These are phyloP conservation scores for Colletotrichum nymphaeae DNA, from an alignment of 2,329 filamentous ascomycete genomes.

Conservation along the genomic window DNA sequence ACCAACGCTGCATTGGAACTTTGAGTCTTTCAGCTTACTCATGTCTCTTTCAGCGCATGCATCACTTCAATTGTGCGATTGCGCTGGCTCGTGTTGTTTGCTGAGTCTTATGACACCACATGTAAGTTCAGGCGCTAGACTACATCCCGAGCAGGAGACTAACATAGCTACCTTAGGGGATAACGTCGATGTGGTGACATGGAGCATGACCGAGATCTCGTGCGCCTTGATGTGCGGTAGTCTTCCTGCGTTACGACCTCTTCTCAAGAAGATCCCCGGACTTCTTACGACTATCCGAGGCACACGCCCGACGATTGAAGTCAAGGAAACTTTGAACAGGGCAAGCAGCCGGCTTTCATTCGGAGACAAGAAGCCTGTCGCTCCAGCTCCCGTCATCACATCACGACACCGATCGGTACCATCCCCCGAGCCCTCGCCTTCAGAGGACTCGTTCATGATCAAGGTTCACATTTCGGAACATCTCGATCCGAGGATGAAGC, in stretches of 20 bases:
- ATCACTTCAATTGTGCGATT: slow-evolving; percentile 35
- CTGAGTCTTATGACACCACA: slow-evolving; percentile 16
- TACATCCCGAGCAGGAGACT: neutral
- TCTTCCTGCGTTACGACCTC: slow-evolving; percentile 54
- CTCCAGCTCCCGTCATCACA: neutral
- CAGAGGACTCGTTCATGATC: neutral
- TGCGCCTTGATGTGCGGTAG: slow-evolving; percentile 55
- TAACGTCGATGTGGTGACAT: slow-evolving; percentile 44
- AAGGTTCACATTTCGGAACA: slow-evolving; percentile 16
- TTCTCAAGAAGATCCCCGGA: slow-evolving; percentile 38
- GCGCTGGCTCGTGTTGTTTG: slow-evolving; percentile 25
- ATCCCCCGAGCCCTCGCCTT: neutral
- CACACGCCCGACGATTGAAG: neutral
- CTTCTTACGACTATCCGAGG: slow-evolving; percentile 19
- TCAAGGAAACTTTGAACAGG: slow-evolving; percentile 4
- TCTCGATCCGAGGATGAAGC: slow-evolving; percentile 21
- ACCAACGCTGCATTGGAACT: no score
- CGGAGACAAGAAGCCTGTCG: neutral
- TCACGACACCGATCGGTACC: neutral
- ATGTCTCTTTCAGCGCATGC: slow-evolving; percentile 28
- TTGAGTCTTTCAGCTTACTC: neutral
- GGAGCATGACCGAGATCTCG: slow-evolving; percentile 45
- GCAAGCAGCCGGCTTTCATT: slow-evolving; percentile 8
- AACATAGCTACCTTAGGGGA: slow-evolving; percentile 38
- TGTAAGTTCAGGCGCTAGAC: slow-evolving; percentile 12